These are phyloP conservation scores for Apiotrichum porosum DNA, from an alignment of 1,284 basidiomycete species.

Conservation along the genomic window DNA sequence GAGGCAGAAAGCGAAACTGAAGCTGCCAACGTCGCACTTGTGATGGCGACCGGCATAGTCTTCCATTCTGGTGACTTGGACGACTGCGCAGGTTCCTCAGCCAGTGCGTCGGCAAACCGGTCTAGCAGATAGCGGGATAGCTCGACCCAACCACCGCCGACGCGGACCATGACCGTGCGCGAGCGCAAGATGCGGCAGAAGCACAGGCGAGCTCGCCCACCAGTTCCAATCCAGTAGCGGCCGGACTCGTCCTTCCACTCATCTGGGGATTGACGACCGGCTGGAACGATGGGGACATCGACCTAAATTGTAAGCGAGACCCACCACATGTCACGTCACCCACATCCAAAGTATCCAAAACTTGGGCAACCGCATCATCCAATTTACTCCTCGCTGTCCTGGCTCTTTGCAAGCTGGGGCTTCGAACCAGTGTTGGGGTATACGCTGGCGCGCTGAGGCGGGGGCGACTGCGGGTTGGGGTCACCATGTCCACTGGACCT, in stretches of 20 bases:
- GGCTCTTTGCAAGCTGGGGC: not conserved
- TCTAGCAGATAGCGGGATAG: slow-evolving; percentile 80
- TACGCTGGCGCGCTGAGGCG: not conserved
- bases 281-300: slow-evolving; percentile 69
- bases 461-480: slow-evolving; percentile 2
- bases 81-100: slow-evolving; percentile 3
- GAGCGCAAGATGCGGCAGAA: slow-evolving; percentile 89
- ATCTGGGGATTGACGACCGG: slow-evolving; percentile 44
- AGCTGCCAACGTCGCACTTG: slow-evolving; percentile 5
- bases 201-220: slow-evolving; percentile 69
- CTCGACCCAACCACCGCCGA: slow-evolving; percentile 91
- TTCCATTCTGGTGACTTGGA: slow-evolving; percentile 4
- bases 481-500: not conserved
- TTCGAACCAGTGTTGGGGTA: not conserved
- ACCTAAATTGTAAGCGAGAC: slow-evolving; percentile 47
- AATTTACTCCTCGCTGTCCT: slow-evolving; percentile 73
- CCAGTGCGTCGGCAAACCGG: slow-evolving; percentile 75
- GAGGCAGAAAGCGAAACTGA: not conserved
- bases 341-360: slow-evolving; percentile 81
- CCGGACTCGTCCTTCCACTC: slow-evolving; percentile 82
- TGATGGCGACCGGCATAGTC: slow-evolving; percentile 2
- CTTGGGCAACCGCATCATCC: slow-evolving; percentile 83
- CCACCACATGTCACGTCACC: too few species aligned
- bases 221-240: slow-evolving; percentile 90
- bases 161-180: slow-evolving; percentile 89